phyloP scores from a whole-genome alignment of 2,329 filamentous ascomycete genomes.

The Raffaelea albimanens region DNA sequence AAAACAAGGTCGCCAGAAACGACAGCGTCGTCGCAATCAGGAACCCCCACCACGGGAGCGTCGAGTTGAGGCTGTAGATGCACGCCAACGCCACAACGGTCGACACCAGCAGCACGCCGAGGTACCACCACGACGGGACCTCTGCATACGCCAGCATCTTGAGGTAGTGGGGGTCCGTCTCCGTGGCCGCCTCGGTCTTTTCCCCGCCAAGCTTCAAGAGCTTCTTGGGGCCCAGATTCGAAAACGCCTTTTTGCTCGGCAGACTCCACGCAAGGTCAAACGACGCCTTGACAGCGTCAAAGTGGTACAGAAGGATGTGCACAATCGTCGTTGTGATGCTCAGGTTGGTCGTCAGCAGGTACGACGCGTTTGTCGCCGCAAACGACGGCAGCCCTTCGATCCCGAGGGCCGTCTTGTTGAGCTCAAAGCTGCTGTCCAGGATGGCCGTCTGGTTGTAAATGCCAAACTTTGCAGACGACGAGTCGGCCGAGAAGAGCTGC shows the following conservation, averaged over 20 bases:
- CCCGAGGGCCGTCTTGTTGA: slow-evolving; percentile 24
- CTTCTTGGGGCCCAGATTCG: background rate
- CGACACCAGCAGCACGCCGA: slow-evolving; percentile 21
- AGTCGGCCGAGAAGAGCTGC: slow-evolving; percentile 25
- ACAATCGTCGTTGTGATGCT: slow-evolving; percentile 34
- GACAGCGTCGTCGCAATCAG: slow-evolving; percentile 25
- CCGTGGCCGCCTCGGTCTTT: background rate
- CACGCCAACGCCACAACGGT: slow-evolving; percentile 26
- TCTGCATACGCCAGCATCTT: slow-evolving; percentile 31
- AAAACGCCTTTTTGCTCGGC: background rate
- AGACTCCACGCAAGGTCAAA: slow-evolving; percentile 14
- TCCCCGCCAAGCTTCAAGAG: background rate
- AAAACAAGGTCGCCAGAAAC: slow-evolving; percentile 27
- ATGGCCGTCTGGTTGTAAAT: slow-evolving; percentile 33
- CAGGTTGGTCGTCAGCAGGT: slow-evolving; percentile 33
- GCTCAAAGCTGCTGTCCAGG: slow-evolving; percentile 25
- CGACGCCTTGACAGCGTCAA: slow-evolving; percentile 25
- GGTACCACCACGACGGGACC: slow-evolving; percentile 33
- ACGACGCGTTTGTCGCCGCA: slow-evolving; percentile 26
- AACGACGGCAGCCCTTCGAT: slow-evolving; percentile 30
- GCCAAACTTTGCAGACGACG: slow-evolving; percentile 24
- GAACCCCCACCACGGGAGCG: slow-evolving; percentile 32
- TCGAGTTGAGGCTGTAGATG: slow-evolving; percentile 26
- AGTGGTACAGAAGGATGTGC: slow-evolving; percentile 31
- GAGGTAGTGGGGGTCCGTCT: slow-evolving; percentile 31